Evolutionary conservation across 1,284 basidiomycete species (phyloP), one percentile per base, ranked within the genome.

Genomic region (Cerrena zonata): DNA sequence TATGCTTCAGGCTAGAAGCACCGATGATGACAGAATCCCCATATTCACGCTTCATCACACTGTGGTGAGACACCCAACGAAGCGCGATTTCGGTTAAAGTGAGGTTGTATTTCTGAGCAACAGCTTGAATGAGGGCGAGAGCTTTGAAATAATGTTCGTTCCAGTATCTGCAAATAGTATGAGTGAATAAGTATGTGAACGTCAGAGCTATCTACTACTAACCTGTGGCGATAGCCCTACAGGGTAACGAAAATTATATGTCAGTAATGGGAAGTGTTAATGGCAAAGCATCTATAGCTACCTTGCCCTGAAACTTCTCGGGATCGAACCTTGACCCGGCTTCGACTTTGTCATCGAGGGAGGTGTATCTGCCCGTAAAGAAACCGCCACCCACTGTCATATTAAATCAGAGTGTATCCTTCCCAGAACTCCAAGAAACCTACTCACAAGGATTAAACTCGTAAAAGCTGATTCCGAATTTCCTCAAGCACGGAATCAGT

Each of bases 401-500:
- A n/a, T n/a, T n/a, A n/a, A n/a, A n/a, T n/a, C n/a, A n/a, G n/a
- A n/a, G n/a, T n/a, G n/a, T n/a, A n/a, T n/a, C n/a, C n/a, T n/a
- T n/a, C n/a, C n/a, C n/a, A n/a, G n/a, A n/a, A n/a, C n/a, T n/a
- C n/a, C n/a, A n/a, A n/a, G n/a, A n/a, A n/a, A n/a, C n/a, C n/a
- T 4, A 59, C 65, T 24, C 45, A 65, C 67, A 62, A 12, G 80
- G 77, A 56, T 79, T 82, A 59, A 74, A 82, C 50, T 75, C 79
- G 56, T 79, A 80, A 66, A 84, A 83, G 41, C 72, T 73, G 56
- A 83, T 78, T 3, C 79, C 78, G 56, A 74, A 82, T 58, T 82
- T 80, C 34, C 82, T 70, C 39, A 85, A 69, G 61, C 80, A 82
- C 4, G 79, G 79, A 61, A 84, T 71, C n/a, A 84, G 69, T 56